Base-by-base conservation (phyloP, 2,329 filamentous ascomycete species). In the Ambrosiella beaveri region DNA sequence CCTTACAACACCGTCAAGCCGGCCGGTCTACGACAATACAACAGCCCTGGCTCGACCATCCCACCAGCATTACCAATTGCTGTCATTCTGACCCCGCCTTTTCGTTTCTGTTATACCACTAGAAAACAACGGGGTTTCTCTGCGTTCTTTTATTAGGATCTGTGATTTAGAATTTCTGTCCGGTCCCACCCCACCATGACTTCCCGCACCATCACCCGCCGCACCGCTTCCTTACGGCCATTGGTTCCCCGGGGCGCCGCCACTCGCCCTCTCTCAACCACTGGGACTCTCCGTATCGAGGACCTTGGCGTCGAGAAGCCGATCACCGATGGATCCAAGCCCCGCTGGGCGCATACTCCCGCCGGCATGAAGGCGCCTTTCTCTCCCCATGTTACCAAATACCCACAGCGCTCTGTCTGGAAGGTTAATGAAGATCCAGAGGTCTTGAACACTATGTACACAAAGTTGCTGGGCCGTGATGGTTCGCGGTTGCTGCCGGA, bases 401-500 rank as follows among this genome's bases (percentile, higher is more conserved):
- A 75, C 65, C 79, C 73, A 57, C 68, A 64, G 61, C 75, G 71
- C 64, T 77, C 75, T 62, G 65, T 68, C 66, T 91, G 80, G 79
- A 67, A 67, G 64, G 82, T 89, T 69, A 97, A 97, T 71, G 76
- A 79, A 17, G 81, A 90, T 66, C 86, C 87, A 8, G 75, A 74
- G 63, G 75, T 76, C 66, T 75, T 98, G 58, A 85, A 97, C 68
- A 74, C 79, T 54, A 85, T 88, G 69, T 95, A 96, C 70, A 76
- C 79, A 63, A 75, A 76, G 57, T 78, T 97, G 64, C 72, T 97
- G 58, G 91, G 90, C 5, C 75, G 74, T 52, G 81, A 78, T 51
- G 87, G 86, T 59, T 80, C 86, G 64, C 79, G 78, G 64, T 69
- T 93, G 68, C 75, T 98, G 59, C 83, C 85, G 1, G 90, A 96